These are phyloP conservation scores for Carex myosuroides DNA, from an alignment of 176 grass and related monocot genomes.

Conservation along the genomic window DNA sequence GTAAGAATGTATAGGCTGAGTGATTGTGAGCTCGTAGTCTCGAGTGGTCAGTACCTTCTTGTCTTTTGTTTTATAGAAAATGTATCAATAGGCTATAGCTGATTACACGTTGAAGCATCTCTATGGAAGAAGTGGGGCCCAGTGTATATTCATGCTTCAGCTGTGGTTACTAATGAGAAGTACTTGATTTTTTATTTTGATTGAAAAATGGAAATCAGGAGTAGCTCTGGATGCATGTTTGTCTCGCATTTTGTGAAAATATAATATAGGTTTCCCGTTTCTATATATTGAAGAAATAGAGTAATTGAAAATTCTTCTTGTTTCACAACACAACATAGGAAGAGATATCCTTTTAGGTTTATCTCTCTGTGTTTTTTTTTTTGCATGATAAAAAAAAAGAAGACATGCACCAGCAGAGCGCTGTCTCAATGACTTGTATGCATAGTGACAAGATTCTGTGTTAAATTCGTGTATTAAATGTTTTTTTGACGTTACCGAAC, in stretches of 20 bases:
- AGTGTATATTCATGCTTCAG: background rate
- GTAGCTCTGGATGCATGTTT: background rate
- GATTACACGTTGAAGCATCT: background rate
- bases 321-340: background rate
- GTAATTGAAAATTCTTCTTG: background rate
- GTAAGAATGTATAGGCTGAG: background rate
- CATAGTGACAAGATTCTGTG: no score
- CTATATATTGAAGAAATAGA: background rate
- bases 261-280: background rate
- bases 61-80: slow-evolving; percentile 1
- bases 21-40: background rate
- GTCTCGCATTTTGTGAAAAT: background rate
- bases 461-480: no score
- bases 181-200: background rate
- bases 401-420: background rate
- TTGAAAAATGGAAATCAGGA: background rate
- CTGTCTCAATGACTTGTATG: background rate
- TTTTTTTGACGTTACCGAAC: no score
- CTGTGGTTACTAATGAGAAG: background rate
- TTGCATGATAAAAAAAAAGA: background rate
- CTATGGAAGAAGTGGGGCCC: background rate
- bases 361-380: no score
- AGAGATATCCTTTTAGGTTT: background rate
- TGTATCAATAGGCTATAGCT: background rate
- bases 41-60: background rate